Percentiles rank a stretch among this genome's conserved stretches.
Conservation (phyloP, 495 filamentous ascomycete genomes). For the Lophium mytilinum region DNA sequence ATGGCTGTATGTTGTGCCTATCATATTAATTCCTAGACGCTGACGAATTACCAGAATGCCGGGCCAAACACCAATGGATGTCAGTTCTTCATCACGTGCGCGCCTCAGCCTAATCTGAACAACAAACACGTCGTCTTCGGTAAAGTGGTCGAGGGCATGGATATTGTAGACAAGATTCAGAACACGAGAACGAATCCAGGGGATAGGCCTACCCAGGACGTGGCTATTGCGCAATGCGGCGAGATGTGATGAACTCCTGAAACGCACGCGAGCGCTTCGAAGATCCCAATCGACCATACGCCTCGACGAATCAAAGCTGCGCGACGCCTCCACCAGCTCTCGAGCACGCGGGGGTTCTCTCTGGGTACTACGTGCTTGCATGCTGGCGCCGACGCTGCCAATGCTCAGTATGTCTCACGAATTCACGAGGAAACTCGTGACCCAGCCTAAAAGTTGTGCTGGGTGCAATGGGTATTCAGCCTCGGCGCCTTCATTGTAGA, state of each 20-base stretch:
- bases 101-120: conserved; percentile 79
- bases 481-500: too few relatives aligned
- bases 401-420: too few relatives aligned
- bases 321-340: too few relatives aligned
- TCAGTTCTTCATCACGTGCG: conserved; percentile 95
- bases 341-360: too few relatives aligned
- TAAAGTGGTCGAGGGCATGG: conserved; percentile 81
- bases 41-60: conserved; percentile 55
- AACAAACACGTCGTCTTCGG: conserved; percentile 95
- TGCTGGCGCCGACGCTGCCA: too few relatives aligned
- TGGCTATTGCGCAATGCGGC: conserved; percentile 78
- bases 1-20: conserved; percentile 74
- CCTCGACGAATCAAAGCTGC: background rate
- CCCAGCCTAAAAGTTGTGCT: too few relatives aligned
- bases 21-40: background rate
- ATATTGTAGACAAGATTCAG: conserved; percentile 84
- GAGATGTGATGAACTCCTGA: conserved; percentile 33
- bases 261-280: background rate
- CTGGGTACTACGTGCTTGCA: too few relatives aligned
- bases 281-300: background rate
- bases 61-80: conserved; percentile 91
- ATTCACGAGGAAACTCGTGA: too few relatives aligned
- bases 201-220: conserved; percentile 79
- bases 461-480: too few relatives aligned
- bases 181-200: conserved; percentile 68